Evolutionary conservation across 2,329 filamentous ascomycete species (phyloP).

Genomic region (Colletotrichum endophyticum): DNA sequence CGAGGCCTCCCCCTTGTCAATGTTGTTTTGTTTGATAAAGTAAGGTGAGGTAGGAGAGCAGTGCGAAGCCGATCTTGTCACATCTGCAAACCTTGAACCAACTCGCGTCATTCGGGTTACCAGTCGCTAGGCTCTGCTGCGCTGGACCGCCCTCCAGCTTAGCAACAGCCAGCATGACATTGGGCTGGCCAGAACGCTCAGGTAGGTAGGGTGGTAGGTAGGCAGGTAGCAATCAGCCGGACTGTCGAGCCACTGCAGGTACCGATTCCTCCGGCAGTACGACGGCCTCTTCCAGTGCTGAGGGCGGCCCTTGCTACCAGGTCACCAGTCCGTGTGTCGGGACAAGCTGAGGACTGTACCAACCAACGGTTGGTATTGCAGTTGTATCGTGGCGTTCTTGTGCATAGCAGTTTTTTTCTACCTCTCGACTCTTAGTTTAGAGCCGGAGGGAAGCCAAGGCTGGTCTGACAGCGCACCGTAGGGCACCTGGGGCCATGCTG

Average conservation of each 20-base stretch:
- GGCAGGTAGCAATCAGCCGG: neutral
- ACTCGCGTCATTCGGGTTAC: neutral
- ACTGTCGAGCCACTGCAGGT: conserved; percentile 10
- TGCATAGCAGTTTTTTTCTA: neutral
- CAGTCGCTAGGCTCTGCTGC: neutral
- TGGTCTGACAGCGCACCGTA: conserved; percentile 10
- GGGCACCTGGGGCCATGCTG: neutral
- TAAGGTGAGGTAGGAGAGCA: neutral
- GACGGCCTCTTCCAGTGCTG: neutral
- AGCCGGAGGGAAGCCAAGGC: neutral
- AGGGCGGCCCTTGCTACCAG: conserved; percentile 8
- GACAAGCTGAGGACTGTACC: neutral
- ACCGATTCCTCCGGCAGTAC: conserved; percentile 16
- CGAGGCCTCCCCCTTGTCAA: neutral
- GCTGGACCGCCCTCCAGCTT: neutral
- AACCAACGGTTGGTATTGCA: neutral
- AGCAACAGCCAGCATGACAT: neutral
- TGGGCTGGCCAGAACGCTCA: neutral
- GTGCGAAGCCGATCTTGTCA: conserved; percentile 8
- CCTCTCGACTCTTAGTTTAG: neutral
- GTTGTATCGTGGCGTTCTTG: neutral
- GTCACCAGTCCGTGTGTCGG: conserved; percentile 5
- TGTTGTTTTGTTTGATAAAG: conserved; percentile 10
- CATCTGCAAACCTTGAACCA: conserved; percentile 3
- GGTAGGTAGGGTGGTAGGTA: neutral